Evolutionary conservation across 202 grass and related monocot genomes (phyloP), one percentile per base, ranked within the genome.

Genomic region (Setaria viridis): DNA sequence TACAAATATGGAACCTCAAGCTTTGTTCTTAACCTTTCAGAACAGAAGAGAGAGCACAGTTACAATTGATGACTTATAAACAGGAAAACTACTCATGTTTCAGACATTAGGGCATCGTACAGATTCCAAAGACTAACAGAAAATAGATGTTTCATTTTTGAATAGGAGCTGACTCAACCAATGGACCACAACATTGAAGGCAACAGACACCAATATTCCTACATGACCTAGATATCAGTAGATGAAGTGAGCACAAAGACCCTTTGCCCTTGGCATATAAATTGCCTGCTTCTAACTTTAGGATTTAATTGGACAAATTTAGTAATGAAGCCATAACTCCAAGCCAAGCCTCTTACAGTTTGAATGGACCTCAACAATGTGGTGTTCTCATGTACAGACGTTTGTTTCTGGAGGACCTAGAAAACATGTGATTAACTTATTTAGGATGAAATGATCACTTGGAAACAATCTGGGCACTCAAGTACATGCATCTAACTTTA

Each of bases 11-110:
- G 48, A 89, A 70, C 78, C 81, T 98, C 85, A 98, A 76, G 79
- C 89, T 84, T 92, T 98, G 71, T 85, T 89, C 81, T 89, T 92
- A 71, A 95, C 89, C 91, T 95, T 85, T 83, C 69, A 71, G 10
- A 85, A 60, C 48, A 91, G 32, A 62, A 32, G 15, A 84, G 50
- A 74, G 17, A 67, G 67, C 55, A 91, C 25, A 69, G n/a, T 78
- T 68, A 91, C 11, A 29, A 77, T 55, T 21, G 25, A 49, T 77
- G 32, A 78, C 56, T 55, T 73, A 37, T 30, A 41, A 19, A 55
- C 59, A 59, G 5, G 20, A 89, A 81, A 34, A 68, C 59, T 74
- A 59, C 46, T 41, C 14, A 67, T 14, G 42, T 25, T 70, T 50
- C 63, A 81, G 37, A 51, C 21, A 85, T 55, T 34, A 77, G 53